phyloP scores from a whole-genome alignment of 768 basidiomycete genomes.

The Cyclocybe cylindracea region DNA sequence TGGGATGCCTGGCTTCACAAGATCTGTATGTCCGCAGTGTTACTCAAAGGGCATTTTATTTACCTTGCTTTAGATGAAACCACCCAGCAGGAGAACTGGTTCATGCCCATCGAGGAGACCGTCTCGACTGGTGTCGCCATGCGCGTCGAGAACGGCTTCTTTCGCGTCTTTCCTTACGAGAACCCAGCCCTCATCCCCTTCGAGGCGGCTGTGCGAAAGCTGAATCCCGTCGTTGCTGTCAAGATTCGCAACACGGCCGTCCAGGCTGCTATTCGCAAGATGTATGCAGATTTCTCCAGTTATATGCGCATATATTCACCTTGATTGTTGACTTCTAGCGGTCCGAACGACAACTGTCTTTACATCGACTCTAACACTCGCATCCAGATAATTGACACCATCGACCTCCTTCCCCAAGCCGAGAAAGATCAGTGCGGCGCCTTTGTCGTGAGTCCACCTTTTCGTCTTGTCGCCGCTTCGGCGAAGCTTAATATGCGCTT shows the following conservation, averaged over 20 bases:
- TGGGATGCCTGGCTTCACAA: slow-evolving; percentile 81
- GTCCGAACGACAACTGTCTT: slow-evolving; percentile 52
- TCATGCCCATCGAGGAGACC: slow-evolving; percentile 75
- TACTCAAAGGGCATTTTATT: background rate
- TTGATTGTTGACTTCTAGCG: slow-evolving; percentile 31
- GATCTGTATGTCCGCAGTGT: slow-evolving; percentile 46
- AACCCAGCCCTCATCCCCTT: slow-evolving; percentile 74
- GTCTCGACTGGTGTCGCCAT: slow-evolving; percentile 74
- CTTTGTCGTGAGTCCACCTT: slow-evolving; percentile 54
- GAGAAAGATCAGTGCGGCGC: slow-evolving; percentile 91
- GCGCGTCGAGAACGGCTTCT: slow-evolving; percentile 58
- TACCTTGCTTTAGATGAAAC: slow-evolving; percentile 44
- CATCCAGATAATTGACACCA: slow-evolving; percentile 78
- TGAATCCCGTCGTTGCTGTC: slow-evolving; percentile 86
- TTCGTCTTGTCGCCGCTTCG: background rate
- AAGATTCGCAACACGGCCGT: slow-evolving; percentile 75
- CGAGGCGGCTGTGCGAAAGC: slow-evolving; percentile 69
- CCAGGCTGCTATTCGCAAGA: slow-evolving; percentile 70
- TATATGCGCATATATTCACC: slow-evolving; percentile 4
- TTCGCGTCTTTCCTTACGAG: slow-evolving; percentile 87
- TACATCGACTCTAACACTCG: slow-evolving; percentile 80
- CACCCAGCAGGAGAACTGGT: slow-evolving; percentile 74
- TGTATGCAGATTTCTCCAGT: slow-evolving; percentile 43
- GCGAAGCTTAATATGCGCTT: background rate
- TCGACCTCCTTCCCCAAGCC: slow-evolving; percentile 66